phyloP scores from a whole-genome alignment of 306 rosid genomes.

The Datisca glomerata region DNA sequence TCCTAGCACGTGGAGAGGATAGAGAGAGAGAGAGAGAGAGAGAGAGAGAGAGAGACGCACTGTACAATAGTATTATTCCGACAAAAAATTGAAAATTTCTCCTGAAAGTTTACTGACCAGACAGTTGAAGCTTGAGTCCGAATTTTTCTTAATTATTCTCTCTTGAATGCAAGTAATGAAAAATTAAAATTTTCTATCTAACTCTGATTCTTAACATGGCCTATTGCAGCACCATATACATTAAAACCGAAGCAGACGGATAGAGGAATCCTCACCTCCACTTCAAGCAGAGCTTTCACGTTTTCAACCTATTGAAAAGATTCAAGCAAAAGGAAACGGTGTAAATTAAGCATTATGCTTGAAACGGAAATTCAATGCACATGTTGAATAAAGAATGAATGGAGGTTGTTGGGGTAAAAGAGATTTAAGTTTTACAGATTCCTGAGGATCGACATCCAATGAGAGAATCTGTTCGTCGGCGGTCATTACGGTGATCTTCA shows the following conservation, averaged over 20 bases:
- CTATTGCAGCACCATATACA: neutral
- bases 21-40: too few species aligned
- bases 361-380: neutral
- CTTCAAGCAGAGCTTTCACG: slow-evolving; percentile 90
- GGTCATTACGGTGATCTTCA: slow-evolving; percentile 94
- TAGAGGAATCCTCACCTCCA: slow-evolving; percentile 44
- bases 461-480: slow-evolving; percentile 66
- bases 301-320: slow-evolving; percentile 53
- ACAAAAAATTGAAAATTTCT: too few species aligned
- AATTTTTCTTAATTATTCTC: too few species aligned
- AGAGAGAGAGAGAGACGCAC: too few species aligned
- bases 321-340: neutral
- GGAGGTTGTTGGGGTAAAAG: neutral
- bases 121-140: too few species aligned
- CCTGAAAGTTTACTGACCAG: too few species aligned
- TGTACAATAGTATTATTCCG: too few species aligned
- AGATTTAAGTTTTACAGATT: slow-evolving; percentile 48
- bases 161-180: too few species aligned
- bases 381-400: slow-evolving; percentile 5
- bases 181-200: too few species aligned
- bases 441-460: slow-evolving; percentile 82
- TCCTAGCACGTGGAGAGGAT: too few species aligned
- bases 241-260: slow-evolving; percentile 8
- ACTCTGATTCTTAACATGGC: too few species aligned
- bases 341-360: neutral